Conservation (phyloP, 345 rosid genomes). For the Garcia nutans region DNA sequence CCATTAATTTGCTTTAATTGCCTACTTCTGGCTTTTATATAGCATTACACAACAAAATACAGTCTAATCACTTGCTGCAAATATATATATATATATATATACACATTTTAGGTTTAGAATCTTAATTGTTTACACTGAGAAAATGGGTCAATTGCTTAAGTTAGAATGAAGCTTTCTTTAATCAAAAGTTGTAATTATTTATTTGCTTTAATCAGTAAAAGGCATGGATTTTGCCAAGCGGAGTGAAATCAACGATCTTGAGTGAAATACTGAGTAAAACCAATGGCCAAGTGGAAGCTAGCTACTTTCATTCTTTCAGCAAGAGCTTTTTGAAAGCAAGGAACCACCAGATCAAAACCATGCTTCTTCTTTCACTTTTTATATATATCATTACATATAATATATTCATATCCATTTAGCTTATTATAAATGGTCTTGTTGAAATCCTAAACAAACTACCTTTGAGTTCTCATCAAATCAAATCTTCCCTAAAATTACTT, state of each 20-base stretch:
- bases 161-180: background rate
- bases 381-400: too few species aligned
- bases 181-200: too few species aligned
- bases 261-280: background rate
- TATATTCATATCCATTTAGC: too few species aligned
- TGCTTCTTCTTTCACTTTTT: slow-evolving; percentile 2
- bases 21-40: too few species aligned
- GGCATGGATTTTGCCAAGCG: slow-evolving; percentile 21
- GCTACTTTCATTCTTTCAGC: background rate
- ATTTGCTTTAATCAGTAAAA: too few species aligned
- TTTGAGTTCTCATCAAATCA: too few species aligned
- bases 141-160: background rate
- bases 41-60: too few species aligned
- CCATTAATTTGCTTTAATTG: too few species aligned
- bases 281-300: background rate
- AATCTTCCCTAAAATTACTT: too few species aligned
- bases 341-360: background rate
- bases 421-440: background rate
- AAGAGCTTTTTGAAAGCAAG: background rate
- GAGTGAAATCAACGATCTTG: background rate
- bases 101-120: too few species aligned
- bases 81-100: too few species aligned
- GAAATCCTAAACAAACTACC: background rate
- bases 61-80: too few species aligned
- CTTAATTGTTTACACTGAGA: background rate